Percentiles rank a stretch among this genome's conserved stretches.
Conservation (phyloP, 177 flowering plant genomes). For the Telopea speciosissima region DNA sequence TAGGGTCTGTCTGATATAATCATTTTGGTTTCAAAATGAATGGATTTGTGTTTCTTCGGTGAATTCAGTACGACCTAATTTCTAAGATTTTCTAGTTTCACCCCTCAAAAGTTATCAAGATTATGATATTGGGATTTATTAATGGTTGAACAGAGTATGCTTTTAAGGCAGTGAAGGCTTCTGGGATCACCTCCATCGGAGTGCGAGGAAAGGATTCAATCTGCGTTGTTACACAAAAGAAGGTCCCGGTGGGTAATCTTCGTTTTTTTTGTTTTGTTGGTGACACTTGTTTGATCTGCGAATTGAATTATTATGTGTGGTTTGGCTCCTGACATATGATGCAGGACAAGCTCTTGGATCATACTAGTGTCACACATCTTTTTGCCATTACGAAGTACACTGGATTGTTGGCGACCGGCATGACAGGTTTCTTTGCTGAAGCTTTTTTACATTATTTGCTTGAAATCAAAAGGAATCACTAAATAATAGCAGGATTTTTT, state of each 20-base stretch:
- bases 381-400: slow-evolving; percentile 80
- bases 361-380: slow-evolving; percentile 84
- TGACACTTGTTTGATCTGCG: background rate
- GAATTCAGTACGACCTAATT: too few relatives aligned
- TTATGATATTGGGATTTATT: background rate
- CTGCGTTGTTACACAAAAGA: slow-evolving; percentile 90
- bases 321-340: slow-evolving; percentile 6
- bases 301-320: slow-evolving; percentile 1
- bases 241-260: slow-evolving; percentile 63
- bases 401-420: slow-evolving; percentile 91
- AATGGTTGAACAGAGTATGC: slow-evolving; percentile 55
- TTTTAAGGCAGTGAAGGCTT: slow-evolving; percentile 78
- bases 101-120: too few relatives aligned
- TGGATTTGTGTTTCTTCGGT: too few relatives aligned
- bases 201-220: slow-evolving; percentile 83
- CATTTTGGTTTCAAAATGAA: too few relatives aligned
- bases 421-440: slow-evolving; percentile 56
- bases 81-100: too few relatives aligned
- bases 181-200: slow-evolving; percentile 78
- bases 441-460: too few relatives aligned
- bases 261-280: background rate
- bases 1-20: too few relatives aligned
- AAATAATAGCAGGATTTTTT: too few relatives aligned
- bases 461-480: too few relatives aligned
- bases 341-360: slow-evolving; percentile 98